Conservation (phyloP, 345 rosid species). For the Dipteronia sinensis region DNA sequence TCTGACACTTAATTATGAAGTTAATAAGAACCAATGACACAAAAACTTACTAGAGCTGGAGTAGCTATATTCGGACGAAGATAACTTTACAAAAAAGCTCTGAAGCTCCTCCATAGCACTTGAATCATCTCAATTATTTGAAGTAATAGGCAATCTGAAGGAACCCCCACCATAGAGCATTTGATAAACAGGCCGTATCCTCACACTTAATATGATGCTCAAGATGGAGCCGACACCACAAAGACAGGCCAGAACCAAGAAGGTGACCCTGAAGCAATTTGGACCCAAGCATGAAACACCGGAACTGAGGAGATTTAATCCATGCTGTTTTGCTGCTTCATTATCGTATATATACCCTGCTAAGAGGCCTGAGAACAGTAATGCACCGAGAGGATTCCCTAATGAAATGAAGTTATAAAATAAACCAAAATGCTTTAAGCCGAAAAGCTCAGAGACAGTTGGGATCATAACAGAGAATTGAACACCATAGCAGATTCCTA, state of each 20-base stretch:
- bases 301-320: slow-evolving; percentile 27
- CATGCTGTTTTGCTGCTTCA: slow-evolving; percentile 59
- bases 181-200: slow-evolving; percentile 63
- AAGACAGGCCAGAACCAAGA: slow-evolving; percentile 53
- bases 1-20: background rate
- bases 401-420: slow-evolving; percentile 57
- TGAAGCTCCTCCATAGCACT: background rate
- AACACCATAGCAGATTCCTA: slow-evolving; percentile 67
- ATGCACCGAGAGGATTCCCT: slow-evolving; percentile 68
- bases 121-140: slow-evolving; percentile 33
- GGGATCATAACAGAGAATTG: slow-evolving; percentile 68
- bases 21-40: background rate
- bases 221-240: slow-evolving; percentile 47
- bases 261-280: slow-evolving; percentile 66
- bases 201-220: slow-evolving; percentile 45
- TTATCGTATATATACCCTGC: slow-evolving; percentile 60
- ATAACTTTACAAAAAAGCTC: background rate
- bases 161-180: slow-evolving; percentile 65
- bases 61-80: background rate
- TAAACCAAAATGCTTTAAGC: slow-evolving; percentile 61
- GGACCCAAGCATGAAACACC: slow-evolving; percentile 55
- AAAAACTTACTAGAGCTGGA: background rate
- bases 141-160: slow-evolving; percentile 49
- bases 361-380: slow-evolving; percentile 66
- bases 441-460: slow-evolving; percentile 69